phyloP scores from a whole-genome alignment of 2,329 filamentous ascomycete genomes.

The Talaromyces sp. region DNA sequence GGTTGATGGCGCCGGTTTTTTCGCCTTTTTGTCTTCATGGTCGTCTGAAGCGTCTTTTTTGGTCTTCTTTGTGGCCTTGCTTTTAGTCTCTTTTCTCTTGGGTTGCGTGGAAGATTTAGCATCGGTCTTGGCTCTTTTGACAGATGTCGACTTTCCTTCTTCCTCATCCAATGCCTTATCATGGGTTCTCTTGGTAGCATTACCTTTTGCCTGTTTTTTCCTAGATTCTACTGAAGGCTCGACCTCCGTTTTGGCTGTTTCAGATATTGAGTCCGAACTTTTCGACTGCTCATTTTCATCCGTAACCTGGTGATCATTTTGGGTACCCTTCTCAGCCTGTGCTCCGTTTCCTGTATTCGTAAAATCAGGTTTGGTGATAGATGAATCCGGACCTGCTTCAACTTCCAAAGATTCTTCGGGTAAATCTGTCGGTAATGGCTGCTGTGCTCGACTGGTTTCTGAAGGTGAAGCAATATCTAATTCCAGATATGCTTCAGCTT shows the following conservation, averaged over 20 bases:
- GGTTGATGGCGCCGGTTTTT: neutral
- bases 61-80: neutral
- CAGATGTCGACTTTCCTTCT: neutral
- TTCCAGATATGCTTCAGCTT: neutral
- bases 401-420: too few species aligned
- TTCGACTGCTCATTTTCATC: neutral
- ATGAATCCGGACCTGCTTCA: neutral
- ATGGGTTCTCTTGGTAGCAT: neutral
- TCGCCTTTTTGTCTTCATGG: neutral
- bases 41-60: neutral
- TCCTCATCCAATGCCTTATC: neutral
- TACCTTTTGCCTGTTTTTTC: neutral
- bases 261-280: neutral
- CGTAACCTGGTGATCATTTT: neutral
- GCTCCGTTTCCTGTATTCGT: neutral
- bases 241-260: neutral
- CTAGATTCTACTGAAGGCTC: neutral
- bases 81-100: neutral
- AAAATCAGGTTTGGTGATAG: neutral
- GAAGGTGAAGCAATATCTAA: too few species aligned
- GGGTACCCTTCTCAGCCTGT: neutral
- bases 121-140: neutral
- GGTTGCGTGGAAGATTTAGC: neutral
- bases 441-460: too few species aligned
- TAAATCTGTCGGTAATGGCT: too few species aligned